Evolutionary conservation across 2,329 filamentous ascomycete species (phyloP).

Genomic region (Magnaporthales sp.): DNA sequence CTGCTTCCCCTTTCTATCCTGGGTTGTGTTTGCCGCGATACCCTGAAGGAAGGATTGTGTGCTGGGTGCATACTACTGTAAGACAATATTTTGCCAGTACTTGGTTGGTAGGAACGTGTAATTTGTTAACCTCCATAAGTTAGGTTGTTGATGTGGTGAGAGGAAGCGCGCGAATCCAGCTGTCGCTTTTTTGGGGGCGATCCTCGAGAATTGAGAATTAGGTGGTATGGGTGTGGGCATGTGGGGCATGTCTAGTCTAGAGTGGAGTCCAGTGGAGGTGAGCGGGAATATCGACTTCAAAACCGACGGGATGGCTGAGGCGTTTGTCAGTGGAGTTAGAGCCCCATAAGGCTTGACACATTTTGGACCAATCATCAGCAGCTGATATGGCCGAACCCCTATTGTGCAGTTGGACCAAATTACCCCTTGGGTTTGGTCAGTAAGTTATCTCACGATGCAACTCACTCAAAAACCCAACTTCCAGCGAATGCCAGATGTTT

Average conservation of each 20-base stretch:
- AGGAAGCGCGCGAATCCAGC: background rate
- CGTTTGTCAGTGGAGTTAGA: background rate
- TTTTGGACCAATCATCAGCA: background rate
- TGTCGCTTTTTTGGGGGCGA: background rate
- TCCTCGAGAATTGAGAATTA: background rate
- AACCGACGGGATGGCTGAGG: background rate
- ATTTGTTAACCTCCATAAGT: no score
- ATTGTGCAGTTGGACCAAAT: background rate
- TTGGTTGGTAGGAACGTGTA: background rate
- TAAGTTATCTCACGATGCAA: no score
- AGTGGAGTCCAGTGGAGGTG: background rate
- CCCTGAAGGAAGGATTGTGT: background rate
- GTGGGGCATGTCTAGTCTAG: background rate
- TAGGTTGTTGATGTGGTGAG: no score
- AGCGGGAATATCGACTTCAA: background rate
- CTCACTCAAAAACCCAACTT: no score
- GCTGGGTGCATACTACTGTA: background rate
- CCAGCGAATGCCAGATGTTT: no score
- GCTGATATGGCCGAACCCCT: background rate
- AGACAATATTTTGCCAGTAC: no score
- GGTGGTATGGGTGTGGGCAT: background rate
- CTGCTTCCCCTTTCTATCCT: background rate
- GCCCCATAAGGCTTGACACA: background rate
- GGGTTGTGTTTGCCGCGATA: background rate
- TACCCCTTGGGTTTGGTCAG: background rate